Percentiles rank a stretch among this genome's conserved stretches.
phyloP scores from a whole-genome alignment of 768 basidiomycete species.

The Boletus sp. region DNA sequence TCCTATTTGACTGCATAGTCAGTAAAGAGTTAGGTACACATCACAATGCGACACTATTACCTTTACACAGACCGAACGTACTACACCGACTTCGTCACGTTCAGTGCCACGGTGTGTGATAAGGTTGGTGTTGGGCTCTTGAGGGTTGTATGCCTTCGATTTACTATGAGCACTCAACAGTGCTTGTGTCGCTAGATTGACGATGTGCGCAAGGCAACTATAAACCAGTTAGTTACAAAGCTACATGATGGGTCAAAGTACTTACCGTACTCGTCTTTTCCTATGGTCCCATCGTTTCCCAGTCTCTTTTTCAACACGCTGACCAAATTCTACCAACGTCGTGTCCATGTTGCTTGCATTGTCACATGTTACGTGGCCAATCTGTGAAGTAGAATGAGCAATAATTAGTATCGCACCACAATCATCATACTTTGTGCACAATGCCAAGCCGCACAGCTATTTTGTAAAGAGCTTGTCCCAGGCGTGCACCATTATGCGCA shows the following conservation, averaged over 20 bases:
- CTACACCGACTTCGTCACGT: background rate
- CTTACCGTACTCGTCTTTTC: background rate
- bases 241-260: too few relatives aligned
- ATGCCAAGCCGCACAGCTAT: constrained; percentile 29
- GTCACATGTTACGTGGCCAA: too few relatives aligned
- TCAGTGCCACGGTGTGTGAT: background rate
- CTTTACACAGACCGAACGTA: background rate
- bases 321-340: background rate
- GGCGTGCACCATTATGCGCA: constrained; percentile 35
- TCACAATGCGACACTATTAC: background rate
- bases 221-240: too few relatives aligned
- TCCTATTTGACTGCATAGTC: background rate
- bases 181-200: background rate
- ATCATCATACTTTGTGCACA: constrained; percentile 32
- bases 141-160: background rate
- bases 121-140: background rate
- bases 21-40: background rate
- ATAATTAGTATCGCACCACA: too few relatives aligned
- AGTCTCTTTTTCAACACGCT: background rate
- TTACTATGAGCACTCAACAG: background rate
- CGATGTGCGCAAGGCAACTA: background rate
- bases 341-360: background rate
- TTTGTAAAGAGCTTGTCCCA: constrained; percentile 40
- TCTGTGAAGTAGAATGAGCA: too few relatives aligned
- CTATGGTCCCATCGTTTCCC: background rate